These are phyloP conservation scores for Trichothecium roseum DNA, from an alignment of 2,329 filamentous ascomycete genomes.

Conservation along the genomic window DNA sequence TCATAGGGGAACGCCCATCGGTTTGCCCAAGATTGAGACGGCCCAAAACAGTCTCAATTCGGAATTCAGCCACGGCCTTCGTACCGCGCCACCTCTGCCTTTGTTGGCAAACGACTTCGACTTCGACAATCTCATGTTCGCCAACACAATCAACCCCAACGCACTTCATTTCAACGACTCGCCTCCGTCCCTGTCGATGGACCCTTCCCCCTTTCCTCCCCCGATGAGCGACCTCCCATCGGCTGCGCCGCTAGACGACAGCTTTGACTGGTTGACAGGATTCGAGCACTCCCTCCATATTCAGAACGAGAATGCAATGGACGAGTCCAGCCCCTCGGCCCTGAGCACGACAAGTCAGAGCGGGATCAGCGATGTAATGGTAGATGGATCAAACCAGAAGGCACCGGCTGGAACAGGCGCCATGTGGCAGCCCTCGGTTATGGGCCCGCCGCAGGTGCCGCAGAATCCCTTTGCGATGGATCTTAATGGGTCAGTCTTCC, in stretches of 20 bases:
- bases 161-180: constrained; percentile 78
- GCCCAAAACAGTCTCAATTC: constrained; percentile 49
- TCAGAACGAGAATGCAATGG: constrained; percentile 70
- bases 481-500: constrained; percentile 62
- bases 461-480: constrained; percentile 63
- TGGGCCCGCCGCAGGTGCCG: constrained; percentile 57
- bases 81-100: constrained; percentile 63
- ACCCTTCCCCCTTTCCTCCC: constrained; percentile 47
- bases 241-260: constrained; percentile 58
- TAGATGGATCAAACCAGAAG: constrained; percentile 66
- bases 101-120: constrained; percentile 59
- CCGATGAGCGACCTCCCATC: constrained; percentile 45
- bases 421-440: constrained; percentile 61
- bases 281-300: constrained; percentile 72
- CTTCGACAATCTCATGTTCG: constrained; percentile 36
- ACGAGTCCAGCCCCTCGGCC: constrained; percentile 89
- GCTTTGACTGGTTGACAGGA: constrained; percentile 71
- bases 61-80: constrained; percentile 54
- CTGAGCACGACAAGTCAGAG: constrained; percentile 93
- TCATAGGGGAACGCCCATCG: constrained; percentile 55
- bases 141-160: constrained; percentile 58
- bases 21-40: constrained; percentile 76
- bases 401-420: constrained; percentile 41
- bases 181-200: constrained; percentile 54
- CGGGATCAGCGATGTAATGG: constrained; percentile 82